These are phyloP conservation scores for Akanthomyces muscarius DNA, from an alignment of 2,329 filamentous ascomycete genomes.

Conservation along the genomic window DNA sequence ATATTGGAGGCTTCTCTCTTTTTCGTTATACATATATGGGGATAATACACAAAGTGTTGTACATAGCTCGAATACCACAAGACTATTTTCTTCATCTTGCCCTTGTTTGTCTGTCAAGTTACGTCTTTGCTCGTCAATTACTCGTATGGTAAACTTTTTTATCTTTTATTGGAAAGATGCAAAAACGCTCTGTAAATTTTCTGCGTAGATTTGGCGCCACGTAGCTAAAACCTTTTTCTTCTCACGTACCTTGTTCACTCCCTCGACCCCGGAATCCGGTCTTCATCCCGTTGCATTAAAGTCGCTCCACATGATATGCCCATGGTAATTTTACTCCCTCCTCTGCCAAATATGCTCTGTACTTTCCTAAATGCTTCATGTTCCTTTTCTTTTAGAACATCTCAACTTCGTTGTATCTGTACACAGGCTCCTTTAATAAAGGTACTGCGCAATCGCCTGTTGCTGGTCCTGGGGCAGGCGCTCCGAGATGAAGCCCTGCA, in stretches of 20 bases:
- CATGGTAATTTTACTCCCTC: constrained; percentile 8
- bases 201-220: not conserved
- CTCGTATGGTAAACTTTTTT: too few relatives aligned
- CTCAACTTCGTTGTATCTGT: constrained; percentile 29
- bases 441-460: constrained; percentile 48
- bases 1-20: not conserved
- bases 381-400: not conserved
- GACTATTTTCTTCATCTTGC: not conserved
- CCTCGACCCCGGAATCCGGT: too few relatives aligned
- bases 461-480: constrained; percentile 62
- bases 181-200: not conserved
- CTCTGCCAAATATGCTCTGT: not conserved
- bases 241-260: not conserved
- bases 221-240: not conserved
- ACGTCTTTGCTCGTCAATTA: not conserved
- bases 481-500: constrained; percentile 68
- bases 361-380: constrained; percentile 13
- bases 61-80: constrained; percentile 6
- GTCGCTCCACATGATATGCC: constrained; percentile 13
- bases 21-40: not conserved
- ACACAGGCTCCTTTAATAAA: constrained; percentile 32
- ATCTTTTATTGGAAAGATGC: too few relatives aligned
- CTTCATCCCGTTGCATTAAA: not conserved
- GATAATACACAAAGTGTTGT: not conserved
- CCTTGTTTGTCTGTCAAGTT: not conserved